Base-by-base conservation (phyloP, 306 rosid species). In the Coriaria nepalensis region DNA sequence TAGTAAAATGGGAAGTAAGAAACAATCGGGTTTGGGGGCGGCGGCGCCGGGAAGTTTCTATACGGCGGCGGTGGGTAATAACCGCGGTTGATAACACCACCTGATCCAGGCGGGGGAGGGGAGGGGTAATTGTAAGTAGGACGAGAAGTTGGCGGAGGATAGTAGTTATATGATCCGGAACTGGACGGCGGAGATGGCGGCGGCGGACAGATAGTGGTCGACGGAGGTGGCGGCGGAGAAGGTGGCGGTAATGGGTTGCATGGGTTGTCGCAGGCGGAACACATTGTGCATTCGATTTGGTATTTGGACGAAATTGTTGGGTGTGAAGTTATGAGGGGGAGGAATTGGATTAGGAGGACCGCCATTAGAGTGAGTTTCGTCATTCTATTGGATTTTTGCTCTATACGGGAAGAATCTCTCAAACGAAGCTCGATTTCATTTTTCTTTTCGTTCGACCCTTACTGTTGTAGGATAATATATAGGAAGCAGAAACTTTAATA, bases 1-100 rank as follows among this genome's bases (percentile, higher is more conserved):
- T 56, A 92, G 67, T 79, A 92, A 57, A 71, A 92, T 2, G 98
- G 98, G 39, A 85, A 92, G 52, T 92, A 92, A 0, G 96, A 87
- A 5, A 92, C 94, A 56, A 92, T 85, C 13, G 96, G 98, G 57
- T 92, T 92, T 2, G 98, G 98, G 5, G 98, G 98, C 12, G 98
- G 96, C 1, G 96, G 96, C 2, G 57, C 37, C 0, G 87, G 87
- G 51, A 81, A 79, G 62, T 71, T 73, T 6, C 55, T 44, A 70
- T 47, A 10, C 2, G 95, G 87, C 7, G 98, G 95, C 9, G 98
- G 94, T 10, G 77, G 67, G 54, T 46, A 68, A 45, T 64, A 73
- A 2, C 56, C 52, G 6, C 81, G 20, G 4, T 79, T 74, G 0
- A 61, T 49, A 0, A 61, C 62, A 0, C 77, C 73, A 3, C 73